Percentiles rank a stretch among this genome's conserved stretches.
phyloP scores from a whole-genome alignment of 371 early-diverging fungal species.

The Mucor racemosus region DNA sequence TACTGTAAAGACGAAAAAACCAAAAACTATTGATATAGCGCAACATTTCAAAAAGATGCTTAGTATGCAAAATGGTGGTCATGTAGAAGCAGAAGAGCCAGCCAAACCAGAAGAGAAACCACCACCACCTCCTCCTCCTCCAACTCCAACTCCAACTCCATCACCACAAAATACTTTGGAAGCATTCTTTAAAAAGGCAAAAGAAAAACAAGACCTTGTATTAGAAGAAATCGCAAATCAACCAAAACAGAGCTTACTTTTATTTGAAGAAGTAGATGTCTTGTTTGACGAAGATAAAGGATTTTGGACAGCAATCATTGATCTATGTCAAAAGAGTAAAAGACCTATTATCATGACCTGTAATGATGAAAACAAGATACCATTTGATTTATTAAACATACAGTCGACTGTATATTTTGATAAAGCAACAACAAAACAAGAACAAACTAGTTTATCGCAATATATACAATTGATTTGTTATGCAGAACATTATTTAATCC shows the following conservation, averaged over 20 bases:
- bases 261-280: slow-evolving; percentile 82
- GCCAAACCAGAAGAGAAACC: neutral
- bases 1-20: slow-evolving; percentile 14
- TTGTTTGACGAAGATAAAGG: slow-evolving; percentile 84
- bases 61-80: neutral
- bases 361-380: slow-evolving; percentile 47
- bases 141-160: neutral
- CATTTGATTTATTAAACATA: slow-evolving; percentile 29
- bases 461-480: slow-evolving; percentile 41
- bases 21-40: slow-evolving; percentile 27
- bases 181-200: neutral
- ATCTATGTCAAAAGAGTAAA: slow-evolving; percentile 70
- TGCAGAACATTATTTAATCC: slow-evolving; percentile 9
- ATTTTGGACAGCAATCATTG: slow-evolving; percentile 73
- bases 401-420: slow-evolving; percentile 28
- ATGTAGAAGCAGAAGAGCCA: neutral
- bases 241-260: slow-evolving; percentile 62
- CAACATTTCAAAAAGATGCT: slow-evolving; percentile 29
- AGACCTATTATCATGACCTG: slow-evolving; percentile 84
- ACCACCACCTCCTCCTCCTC: neutral
- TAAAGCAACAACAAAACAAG: slow-evolving; percentile 9
- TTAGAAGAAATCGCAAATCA: neutral
- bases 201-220: neutral
- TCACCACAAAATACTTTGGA: neutral
- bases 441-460: slow-evolving; percentile 25